Evolutionary conservation across 108 stramenopile species (phyloP), one percentile per base, ranked within the genome.

Genomic region (Fragilariopsis cylindrus): DNA sequence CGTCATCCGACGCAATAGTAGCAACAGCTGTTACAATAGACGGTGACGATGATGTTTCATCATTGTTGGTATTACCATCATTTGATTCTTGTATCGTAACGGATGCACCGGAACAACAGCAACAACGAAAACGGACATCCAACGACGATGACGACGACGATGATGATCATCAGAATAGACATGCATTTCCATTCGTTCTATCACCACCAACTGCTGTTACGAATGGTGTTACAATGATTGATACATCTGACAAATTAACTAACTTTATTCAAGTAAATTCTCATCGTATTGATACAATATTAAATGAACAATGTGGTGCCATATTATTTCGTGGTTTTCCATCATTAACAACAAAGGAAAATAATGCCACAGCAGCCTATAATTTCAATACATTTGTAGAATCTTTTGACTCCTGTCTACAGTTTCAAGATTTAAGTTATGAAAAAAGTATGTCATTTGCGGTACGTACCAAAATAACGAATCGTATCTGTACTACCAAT

Each of bases 401-500:
- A 18, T 49, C 78, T 0, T 78, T 73, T 73, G 49, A 67, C 0
- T 66, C 30, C 19, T 30, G 30, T 30, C 30, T 30, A 0, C 30
- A 30, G 2, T 78, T 58, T 73, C 39, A 67, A 16, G 78, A 78
- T 54, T 68, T 78, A 58, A 47, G 44, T 43, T 78, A 78, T 43
- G 78, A 78, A 12, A 78, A 72, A 44, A 65, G 63, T 8, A 78
- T 78, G 78, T 66, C 64, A 18, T 78, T 78, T 68, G 78, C 78
- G 0, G 78, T 78, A 4, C 71, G 78, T 0, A 18, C 54, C 1
- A 67, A 69, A 60, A 11, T 78, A 19, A 40, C 63, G 11, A 63
- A 78, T 43, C 71, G 78, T 3, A 78, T 78, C 66, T 78, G 78
- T 41, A 78, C 78, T 0, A 78, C 78, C 42, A 78, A 78, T 50